Evolutionary conservation across 78 protist species (phyloP).

Genomic region (Fonticula alba): DNA sequence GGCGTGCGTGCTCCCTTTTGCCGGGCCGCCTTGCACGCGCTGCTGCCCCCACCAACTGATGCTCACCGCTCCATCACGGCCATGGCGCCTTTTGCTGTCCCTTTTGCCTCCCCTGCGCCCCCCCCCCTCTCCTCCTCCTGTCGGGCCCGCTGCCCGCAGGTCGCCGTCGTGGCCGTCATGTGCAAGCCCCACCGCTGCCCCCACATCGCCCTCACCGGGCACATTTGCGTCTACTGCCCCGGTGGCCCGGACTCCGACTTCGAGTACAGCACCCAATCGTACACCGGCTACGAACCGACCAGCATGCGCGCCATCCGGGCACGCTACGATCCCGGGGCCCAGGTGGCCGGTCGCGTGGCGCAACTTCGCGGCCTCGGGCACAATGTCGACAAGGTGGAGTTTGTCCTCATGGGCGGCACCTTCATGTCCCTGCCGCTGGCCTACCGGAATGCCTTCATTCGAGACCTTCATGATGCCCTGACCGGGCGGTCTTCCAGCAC

Average conservation of each 20-base stretch:
- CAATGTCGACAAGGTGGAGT: constrained; percentile 73
- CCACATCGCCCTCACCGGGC: constrained; percentile 77
- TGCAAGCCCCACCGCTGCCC: constrained; percentile 94
- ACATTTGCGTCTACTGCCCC: constrained; percentile 72
- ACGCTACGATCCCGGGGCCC: constrained; percentile 78
- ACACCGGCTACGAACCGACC: constrained; percentile 92
- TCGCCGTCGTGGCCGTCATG: constrained; percentile 91
- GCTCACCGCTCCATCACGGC: background rate
- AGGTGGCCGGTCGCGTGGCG: constrained; percentile 57
- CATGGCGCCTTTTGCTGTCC: background rate
- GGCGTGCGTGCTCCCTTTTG: constrained; percentile 27
- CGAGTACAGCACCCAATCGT: constrained; percentile 81
- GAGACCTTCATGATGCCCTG: constrained; percentile 83
- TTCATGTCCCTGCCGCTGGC: constrained; percentile 70
- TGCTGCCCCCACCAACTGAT: background rate
- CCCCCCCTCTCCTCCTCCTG: background rate
- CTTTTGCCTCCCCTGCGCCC: background rate
- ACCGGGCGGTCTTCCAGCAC: constrained; percentile 62
- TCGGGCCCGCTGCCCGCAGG: constrained; percentile 5
- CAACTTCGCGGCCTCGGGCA: constrained; percentile 82
- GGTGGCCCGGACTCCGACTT: constrained; percentile 94
- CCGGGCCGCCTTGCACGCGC: background rate
- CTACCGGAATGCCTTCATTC: constrained; percentile 75
- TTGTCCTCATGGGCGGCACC: constrained; percentile 92
- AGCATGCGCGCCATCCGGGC: constrained; percentile 91